These are phyloP conservation scores for Aspergillus panamensis DNA, from an alignment of 495 filamentous ascomycete species.

Conservation along the genomic window DNA sequence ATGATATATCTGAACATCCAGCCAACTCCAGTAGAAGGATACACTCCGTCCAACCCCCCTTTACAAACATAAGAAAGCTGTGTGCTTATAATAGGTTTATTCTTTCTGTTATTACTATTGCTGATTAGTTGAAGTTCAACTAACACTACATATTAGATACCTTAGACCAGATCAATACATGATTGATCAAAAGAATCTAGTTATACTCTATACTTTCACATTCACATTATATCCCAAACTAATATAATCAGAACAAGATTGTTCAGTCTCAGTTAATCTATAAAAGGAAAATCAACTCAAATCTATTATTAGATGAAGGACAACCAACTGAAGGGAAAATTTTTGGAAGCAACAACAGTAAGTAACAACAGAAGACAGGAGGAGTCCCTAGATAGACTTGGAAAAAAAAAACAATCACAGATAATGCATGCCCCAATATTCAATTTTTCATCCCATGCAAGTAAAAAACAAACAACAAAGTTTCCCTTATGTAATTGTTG, in stretches of 20 bases:
- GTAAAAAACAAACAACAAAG: not conserved
- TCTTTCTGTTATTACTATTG: no score
- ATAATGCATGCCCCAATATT: not conserved
- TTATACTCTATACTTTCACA: no score
- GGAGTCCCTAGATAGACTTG: not conserved
- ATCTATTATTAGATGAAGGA: not conserved
- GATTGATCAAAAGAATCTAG: no score
- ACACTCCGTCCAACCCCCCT: not conserved
- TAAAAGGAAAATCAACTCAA: not conserved
- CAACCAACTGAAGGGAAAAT: not conserved
- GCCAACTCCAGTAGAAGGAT: not conserved
- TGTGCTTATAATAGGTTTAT: no score
- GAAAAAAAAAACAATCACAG: conserved; percentile 6
- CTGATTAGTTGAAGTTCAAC: no score
- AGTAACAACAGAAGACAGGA: not conserved
- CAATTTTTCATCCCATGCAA: conserved; percentile 1
- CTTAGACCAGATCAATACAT: no score
- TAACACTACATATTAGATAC: no score
- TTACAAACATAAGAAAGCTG: no score
- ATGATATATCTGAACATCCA: not conserved
- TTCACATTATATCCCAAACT: no score
- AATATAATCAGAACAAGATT: no score
- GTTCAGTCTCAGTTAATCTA: not conserved
- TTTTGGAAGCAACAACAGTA: not conserved
- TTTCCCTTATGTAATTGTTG: not conserved